Conservation (phyloP, 345 rosid genomes). For the Anacardium occidentale region DNA sequence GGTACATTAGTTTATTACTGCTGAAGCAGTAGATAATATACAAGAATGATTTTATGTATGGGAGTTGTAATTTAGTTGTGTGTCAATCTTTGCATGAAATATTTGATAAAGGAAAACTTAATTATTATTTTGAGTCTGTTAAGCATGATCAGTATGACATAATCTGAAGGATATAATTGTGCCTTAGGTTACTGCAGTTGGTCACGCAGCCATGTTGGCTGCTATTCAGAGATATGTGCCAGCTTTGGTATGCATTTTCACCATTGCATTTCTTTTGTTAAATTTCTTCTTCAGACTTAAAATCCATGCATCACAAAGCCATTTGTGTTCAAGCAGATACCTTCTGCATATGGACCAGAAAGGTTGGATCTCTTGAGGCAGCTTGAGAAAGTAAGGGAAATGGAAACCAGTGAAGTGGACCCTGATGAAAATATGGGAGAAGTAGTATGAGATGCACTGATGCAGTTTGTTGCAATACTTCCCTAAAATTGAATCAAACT, state of each 20-base stretch:
- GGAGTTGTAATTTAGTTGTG: not conserved
- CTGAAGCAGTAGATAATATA: not conserved
- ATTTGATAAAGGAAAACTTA: not conserved
- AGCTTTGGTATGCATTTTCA: slow-evolving; percentile 53
- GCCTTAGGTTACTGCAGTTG: slow-evolving; percentile 90
- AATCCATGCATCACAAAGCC: slow-evolving; percentile 6
- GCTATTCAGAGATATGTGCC: slow-evolving; percentile 94
- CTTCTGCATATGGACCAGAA: slow-evolving; percentile 90
- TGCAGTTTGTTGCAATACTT: slow-evolving; percentile 17
- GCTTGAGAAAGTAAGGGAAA: slow-evolving; percentile 83
- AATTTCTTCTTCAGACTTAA: not conserved
- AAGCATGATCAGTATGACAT: not conserved
- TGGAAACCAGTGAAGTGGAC: slow-evolving; percentile 52
- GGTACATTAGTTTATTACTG: not conserved
- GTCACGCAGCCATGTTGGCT: slow-evolving; percentile 95
- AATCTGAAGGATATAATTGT: not conserved
- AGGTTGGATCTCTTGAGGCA: slow-evolving; percentile 87
- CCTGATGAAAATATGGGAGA: slow-evolving; percentile 48
- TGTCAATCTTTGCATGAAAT: not conserved
- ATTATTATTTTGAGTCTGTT: not conserved
- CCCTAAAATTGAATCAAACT: slow-evolving; percentile 8
- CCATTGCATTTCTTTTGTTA: slow-evolving; percentile 12
- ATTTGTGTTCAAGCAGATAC: slow-evolving; percentile 58
- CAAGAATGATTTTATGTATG: not conserved
- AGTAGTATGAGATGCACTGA: slow-evolving; percentile 37